Conservation (phyloP, 2,329 filamentous ascomycete species). For the Alternaria consortialis region DNA sequence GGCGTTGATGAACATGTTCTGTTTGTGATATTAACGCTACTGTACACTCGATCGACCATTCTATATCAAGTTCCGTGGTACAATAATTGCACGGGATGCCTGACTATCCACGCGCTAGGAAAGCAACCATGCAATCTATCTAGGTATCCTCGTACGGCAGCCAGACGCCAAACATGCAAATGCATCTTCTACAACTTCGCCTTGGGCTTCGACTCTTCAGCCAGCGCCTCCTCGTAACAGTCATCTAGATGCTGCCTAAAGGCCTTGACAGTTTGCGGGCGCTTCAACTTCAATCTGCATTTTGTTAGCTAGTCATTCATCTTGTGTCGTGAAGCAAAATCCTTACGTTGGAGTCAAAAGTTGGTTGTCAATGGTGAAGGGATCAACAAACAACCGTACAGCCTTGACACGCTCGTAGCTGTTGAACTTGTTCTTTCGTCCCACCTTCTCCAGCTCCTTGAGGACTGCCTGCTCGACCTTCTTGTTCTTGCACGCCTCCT, state of each 20-base stretch:
- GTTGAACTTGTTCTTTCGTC: conserved; percentile 86
- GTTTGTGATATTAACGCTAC: not conserved
- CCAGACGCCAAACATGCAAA: conserved; percentile 8
- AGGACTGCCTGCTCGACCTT: conserved; percentile 78
- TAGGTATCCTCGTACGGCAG: not conserved
- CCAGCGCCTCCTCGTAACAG: conserved; percentile 66
- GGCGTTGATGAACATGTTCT: conserved; percentile 2
- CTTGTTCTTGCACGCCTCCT: conserved; percentile 71
- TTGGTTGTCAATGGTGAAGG: conserved; percentile 93
- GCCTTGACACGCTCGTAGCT: conserved; percentile 85
- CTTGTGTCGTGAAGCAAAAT: not conserved
- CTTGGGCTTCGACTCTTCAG: conserved; percentile 52
- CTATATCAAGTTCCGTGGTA: conserved; percentile 4
- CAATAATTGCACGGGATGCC: not conserved
- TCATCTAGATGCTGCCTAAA: conserved; percentile 67
- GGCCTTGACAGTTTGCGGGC: conserved; percentile 71
- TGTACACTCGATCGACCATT: conserved; percentile 5
- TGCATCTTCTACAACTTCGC: conserved; percentile 56
- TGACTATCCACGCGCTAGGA: conserved; percentile 1
- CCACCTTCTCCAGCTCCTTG: conserved; percentile 80
- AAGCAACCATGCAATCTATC: conserved; percentile 11
- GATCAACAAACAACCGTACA: conserved; percentile 79
- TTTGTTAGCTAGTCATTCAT: conserved; percentile 22
- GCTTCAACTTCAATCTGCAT: conserved; percentile 73
- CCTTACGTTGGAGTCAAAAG: conserved; percentile 87